Base-by-base conservation (phyloP, 441 rosid genomes). In the Populus trichocarpa region DNA sequence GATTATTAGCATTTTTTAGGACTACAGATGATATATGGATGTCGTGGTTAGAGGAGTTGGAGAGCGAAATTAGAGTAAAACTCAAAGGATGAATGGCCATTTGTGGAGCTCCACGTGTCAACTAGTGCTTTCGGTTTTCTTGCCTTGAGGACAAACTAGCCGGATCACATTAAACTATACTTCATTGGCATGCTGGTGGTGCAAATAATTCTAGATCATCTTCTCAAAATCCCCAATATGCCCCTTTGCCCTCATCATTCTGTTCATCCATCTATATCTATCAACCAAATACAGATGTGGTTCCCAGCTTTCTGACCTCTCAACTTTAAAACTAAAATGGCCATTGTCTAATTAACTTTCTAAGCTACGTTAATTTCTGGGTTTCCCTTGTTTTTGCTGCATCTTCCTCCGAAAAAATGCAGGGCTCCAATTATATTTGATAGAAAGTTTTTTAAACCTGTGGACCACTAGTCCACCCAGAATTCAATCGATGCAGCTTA, bases 31-130 rank as follows among this genome's bases (percentile, higher is more conserved):
- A 65, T 77, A 75, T 30, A 75, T 35, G 70, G 80, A 1, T 25
- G 83, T 32, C 80, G 87, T 84, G 28, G 89, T 86, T 86, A 80
- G 80, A 67, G 80, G 69, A 32, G 10, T 83, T 61, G 57, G 82
- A 76, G 79, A n/a, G 84, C 20, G 53, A 65, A 75, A 64, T 76
- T 81, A 64, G 88, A 85, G 88, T 78, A 74, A 81, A 77, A 77
- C 38, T 20, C 38, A 67, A 70, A 74, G 46, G 59, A 77, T 26
- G 68, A 53, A 23, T 25, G 70, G 66, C 85, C 89, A 87, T 67
- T 82, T 66, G 70, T 67, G 65, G 69, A 69, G 67, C 82, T 81
- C 88, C 90, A 87, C 10, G 81, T 86, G 87, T 81, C 82, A 57
- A 30, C 68, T 72, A 75, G 53, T 78, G 77, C 57, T 20, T 75